Conservation (phyloP, 768 basidiomycete genomes). For the Flagelloscypha sp. region DNA sequence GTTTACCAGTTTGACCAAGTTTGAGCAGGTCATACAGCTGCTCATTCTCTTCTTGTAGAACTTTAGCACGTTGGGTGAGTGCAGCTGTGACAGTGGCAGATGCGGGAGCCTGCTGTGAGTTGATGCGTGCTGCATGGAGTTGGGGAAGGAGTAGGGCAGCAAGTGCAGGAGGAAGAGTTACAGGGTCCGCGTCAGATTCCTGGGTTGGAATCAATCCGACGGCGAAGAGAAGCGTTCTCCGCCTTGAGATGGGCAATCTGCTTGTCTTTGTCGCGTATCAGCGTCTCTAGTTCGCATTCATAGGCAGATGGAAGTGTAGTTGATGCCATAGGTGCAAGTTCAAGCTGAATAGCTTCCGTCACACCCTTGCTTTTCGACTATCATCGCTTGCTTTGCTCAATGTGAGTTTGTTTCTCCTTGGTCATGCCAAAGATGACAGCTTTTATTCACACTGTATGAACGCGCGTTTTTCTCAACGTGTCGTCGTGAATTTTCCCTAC, state of each 20-base stretch:
- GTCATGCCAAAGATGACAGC: constrained; percentile 43
- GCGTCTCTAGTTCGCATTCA: constrained; percentile 75
- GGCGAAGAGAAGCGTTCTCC: constrained; percentile 22
- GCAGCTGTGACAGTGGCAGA: constrained; percentile 62
- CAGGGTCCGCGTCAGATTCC: constrained; percentile 46
- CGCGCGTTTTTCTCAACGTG: constrained; percentile 30
- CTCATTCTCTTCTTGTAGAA: constrained; percentile 82
- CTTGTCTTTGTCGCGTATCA: constrained; percentile 66
- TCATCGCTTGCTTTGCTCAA: constrained; percentile 9
- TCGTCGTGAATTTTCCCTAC: constrained; percentile 47
- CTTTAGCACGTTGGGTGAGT: constrained; percentile 60
- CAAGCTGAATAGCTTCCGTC: not conserved
- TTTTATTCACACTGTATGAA: constrained; percentile 75
- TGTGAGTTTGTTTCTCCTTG: constrained; percentile 5
- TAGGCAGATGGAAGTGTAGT: constrained; percentile 65
- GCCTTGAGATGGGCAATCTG: constrained; percentile 69
- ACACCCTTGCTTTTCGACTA: not conserved
- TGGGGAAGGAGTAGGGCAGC: constrained; percentile 64
- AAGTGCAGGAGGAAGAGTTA: constrained; percentile 65
- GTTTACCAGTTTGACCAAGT: constrained; percentile 64
- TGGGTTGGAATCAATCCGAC: constrained; percentile 27
- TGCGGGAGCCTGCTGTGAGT: constrained; percentile 23
- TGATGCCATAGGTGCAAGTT: no score
- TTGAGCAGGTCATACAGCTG: constrained; percentile 73
- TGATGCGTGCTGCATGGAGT: constrained; percentile 35